Base-by-base conservation (phyloP, 768 basidiomycete species). In the Rhizopogon salebrosus region DNA sequence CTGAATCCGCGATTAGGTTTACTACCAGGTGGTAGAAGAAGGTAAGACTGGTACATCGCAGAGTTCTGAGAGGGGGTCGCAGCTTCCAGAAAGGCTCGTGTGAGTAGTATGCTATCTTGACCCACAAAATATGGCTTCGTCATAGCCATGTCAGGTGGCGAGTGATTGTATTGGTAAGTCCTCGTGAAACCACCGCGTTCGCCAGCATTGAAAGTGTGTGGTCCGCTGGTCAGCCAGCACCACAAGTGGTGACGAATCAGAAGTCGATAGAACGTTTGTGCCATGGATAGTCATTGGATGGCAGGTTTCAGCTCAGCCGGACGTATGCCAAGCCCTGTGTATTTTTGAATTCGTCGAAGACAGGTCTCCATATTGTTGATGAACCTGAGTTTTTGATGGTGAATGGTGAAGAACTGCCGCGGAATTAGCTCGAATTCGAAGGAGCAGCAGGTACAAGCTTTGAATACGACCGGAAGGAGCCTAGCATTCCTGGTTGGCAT, bases 151-250 rank as follows among this genome's bases (percentile, higher is more conserved):
- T 49, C 62, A 71, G 66, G 59, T 88, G 87, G 16, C 76, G 76
- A 6, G 84, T 82, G 6, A 82, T 58, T 52, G 69, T 70, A 61
- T 87, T 83, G 10, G 86, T 65, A 13, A 86, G 67, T 13, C 88
- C 88, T 24, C 85, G 79, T 31, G 80, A 77, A 53, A 73, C 72
- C 3, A 80, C 77, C n/a, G 88, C 84, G 24, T 74, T 79, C 66
- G 80, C 76, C 41, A 90, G 63, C 8, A 90, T 57, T 29, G 74
- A 72, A 37, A 90, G 72, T 0, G 87, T 88, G 54, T 75, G 77
- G 60, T 90, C 87, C 66, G 87, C 89, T 91, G 54, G 11, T 2
- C 39, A 29, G 23, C 36, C 13, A 49, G 39, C 51, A n/a, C 57
- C 54, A 52, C 59, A 41, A 62, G 51, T 62, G 41, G 27, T 40